Conservation (phyloP, 495 filamentous ascomycete species). For the Podospora pseudopauciseta region DNA sequence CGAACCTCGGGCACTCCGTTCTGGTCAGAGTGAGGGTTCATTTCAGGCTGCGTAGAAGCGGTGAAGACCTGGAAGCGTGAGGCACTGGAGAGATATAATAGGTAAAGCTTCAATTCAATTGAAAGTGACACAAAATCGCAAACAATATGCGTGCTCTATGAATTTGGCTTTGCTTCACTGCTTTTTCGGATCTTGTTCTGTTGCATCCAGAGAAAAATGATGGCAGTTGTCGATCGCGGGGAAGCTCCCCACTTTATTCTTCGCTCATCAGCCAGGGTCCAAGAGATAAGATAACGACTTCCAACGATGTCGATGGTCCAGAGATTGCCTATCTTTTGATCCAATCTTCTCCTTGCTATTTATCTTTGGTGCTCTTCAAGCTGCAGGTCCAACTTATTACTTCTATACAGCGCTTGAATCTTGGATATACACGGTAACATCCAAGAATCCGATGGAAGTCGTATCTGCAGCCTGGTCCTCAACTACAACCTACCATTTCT, state of each 20-base stretch:
- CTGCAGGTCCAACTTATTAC: not conserved
- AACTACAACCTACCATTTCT: not conserved
- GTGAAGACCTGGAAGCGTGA: not conserved
- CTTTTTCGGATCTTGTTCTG: not conserved
- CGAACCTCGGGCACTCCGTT: not conserved
- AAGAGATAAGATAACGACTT: slow-evolving; percentile 1
- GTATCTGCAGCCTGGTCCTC: not conserved
- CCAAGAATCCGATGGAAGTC: not conserved
- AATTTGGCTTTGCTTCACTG: not conserved
- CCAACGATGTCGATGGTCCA: not conserved
- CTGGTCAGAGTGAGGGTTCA: slow-evolving; percentile 3
- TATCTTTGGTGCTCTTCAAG: not conserved
- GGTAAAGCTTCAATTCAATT: not conserved
- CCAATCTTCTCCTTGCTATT: not conserved
- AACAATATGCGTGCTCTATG: not conserved
- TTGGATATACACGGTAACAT: not conserved
- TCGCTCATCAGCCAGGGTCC: not conserved
- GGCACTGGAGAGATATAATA: not conserved
- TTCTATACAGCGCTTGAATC: not conserved
- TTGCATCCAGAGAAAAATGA: not conserved
- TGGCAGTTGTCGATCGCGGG: not conserved
- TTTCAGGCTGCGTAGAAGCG: not conserved
- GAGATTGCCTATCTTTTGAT: not conserved
- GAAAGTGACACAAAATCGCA: not conserved
- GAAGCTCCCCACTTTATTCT: slow-evolving; percentile 5